A percentile compares a stretch with the other conserved stretches of the same genome.
phyloP scores from a whole-genome alignment of 2,329 filamentous ascomycete species.

The Chaetomium olivaceum region DNA sequence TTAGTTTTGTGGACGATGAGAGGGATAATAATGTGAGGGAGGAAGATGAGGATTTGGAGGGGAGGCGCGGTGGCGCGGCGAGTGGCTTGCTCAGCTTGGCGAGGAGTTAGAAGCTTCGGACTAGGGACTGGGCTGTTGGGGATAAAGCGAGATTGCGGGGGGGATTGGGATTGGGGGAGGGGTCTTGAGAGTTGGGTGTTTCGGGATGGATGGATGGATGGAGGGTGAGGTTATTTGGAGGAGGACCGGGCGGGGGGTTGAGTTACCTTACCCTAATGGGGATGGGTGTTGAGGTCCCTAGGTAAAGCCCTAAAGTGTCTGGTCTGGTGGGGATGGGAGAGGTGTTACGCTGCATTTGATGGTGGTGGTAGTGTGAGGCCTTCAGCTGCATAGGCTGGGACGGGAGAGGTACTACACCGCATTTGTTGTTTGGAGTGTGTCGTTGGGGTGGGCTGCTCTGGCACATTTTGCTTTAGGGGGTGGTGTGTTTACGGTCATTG shows the following conservation, averaged over 20 bases:
- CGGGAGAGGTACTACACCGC: too few species aligned
- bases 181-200: neutral
- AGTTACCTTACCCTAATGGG: too few species aligned
- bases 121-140: conserved; percentile 3
- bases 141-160: neutral
- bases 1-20: neutral
- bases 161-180: neutral
- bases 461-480: neutral
- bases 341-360: too few species aligned
- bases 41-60: conserved; percentile 14
- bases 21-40: conserved; percentile 16
- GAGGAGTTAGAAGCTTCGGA: conserved; percentile 33
- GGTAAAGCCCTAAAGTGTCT: too few species aligned
- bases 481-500: neutral
- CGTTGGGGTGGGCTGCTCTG: neutral
- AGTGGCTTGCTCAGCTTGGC: conserved; percentile 50
- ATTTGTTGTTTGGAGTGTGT: too few species aligned
- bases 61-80: conserved; percentile 44
- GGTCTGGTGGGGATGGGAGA: too few species aligned
- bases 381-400: too few species aligned
- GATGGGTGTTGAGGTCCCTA: neutral
- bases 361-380: too few species aligned
- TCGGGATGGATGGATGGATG: too few species aligned
- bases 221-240: too few species aligned
- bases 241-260: too few species aligned